Base-by-base conservation (phyloP, 2,329 filamentous ascomycete genomes). In the Fusarium sp. region DNA sequence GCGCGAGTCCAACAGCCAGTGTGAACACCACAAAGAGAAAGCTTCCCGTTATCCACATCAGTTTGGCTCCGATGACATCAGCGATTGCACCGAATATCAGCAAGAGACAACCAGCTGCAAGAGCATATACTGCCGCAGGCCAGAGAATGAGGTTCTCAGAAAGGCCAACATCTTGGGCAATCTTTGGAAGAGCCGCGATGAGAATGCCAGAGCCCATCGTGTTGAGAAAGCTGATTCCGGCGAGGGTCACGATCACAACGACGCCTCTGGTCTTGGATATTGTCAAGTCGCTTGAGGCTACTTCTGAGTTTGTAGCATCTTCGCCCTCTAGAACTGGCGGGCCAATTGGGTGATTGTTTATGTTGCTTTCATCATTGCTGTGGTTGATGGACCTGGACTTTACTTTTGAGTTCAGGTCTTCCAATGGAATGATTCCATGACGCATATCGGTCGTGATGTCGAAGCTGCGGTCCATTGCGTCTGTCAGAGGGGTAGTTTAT, bases 51-150 rank as follows among this genome's bases (percentile, higher is more conserved):
- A 81, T 54, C 70, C 77, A 79, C 51, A 80, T 73, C 14, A 61
- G 61, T 32, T 77, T 76, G 25, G 76, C 68, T 0, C 80, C 80
- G 7, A 81, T 68, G 1, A 79, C 72, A 48, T 81, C 79, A 6
- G 77, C 77, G 0, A 80, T 63, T 1, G 78, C 76, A 11, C 78
- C 79, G 46, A 79, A 77, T 4, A 81, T 71, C 40, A 80, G 75
- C 7, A 81, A 44, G 0, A 72, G 46, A 19, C 71, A 73, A 4
- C 71, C 68, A 0, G 70, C 51, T 1, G 60, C 64, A 0, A 73
- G 55, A 0, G 71, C 68, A 1, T 73, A 73, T 1, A 73, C 71
- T 0, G 71, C 71, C 0, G 71, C 71, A 0, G 71, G 71, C 71
- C 71, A 73, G 0, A 73, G 19, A 3, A 73, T 60, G 6, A 73